A percentile compares a stretch with the other conserved stretches of the same genome.
These are phyloP conservation scores for Rhododendron molle DNA, from an alignment of 148 eudicot genomes.

Conservation along the genomic window DNA sequence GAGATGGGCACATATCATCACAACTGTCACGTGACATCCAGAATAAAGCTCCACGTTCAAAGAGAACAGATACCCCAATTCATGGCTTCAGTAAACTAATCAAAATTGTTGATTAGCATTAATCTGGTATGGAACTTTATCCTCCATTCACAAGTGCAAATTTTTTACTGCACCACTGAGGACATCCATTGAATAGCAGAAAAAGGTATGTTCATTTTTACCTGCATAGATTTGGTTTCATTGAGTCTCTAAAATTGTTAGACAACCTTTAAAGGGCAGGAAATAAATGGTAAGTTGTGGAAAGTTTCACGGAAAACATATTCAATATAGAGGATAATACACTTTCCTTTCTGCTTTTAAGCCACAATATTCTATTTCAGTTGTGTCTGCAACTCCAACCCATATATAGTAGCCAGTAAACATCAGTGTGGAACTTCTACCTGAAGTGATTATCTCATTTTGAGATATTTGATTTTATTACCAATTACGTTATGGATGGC, in stretches of 20 bases:
- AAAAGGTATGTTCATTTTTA: neutral
- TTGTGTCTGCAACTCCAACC: neutral
- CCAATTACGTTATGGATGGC: neutral
- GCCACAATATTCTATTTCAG: neutral
- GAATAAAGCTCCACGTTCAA: neutral
- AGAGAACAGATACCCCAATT: neutral
- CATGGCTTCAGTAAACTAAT: neutral
- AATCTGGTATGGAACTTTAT: neutral
- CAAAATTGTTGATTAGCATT: neutral
- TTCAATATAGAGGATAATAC: neutral
- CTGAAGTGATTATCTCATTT: neutral
- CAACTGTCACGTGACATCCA: neutral
- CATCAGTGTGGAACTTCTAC: constrained; percentile 3
- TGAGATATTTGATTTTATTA: neutral
- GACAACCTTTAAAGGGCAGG: no score
- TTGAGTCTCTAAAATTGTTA: neutral
- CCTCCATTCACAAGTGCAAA: neutral
- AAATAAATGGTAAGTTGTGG: neutral
- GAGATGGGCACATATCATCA: neutral
- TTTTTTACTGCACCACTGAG: neutral
- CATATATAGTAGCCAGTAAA: neutral
- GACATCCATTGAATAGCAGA: neutral
- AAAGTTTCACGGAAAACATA: neutral
- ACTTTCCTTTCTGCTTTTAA: neutral
- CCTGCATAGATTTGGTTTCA: neutral